A percentile compares a stretch with the other conserved stretches of the same genome.
These are phyloP conservation scores for Thermothielavioides terrestris DNA, from an alignment of 495 filamentous ascomycete species.

Conservation along the genomic window DNA sequence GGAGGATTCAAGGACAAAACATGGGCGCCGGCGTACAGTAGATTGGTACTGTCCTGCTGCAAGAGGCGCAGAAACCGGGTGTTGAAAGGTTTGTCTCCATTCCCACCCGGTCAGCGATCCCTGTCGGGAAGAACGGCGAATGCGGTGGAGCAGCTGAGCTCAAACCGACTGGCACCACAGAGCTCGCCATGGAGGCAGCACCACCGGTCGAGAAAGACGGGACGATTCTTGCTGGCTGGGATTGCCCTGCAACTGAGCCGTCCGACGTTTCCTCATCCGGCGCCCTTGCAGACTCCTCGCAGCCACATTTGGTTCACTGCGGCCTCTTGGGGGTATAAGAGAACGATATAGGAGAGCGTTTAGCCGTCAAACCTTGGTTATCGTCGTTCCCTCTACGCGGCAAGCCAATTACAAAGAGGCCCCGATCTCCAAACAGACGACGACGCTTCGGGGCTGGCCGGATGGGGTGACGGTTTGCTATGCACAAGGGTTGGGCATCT, in stretches of 20 bases:
- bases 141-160: background rate
- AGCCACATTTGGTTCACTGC: constrained; percentile 13
- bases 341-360: constrained; percentile 12
- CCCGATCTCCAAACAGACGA: constrained; percentile 15
- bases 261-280: constrained; percentile 20
- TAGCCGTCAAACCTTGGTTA: constrained; percentile 26
- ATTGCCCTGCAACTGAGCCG: constrained; percentile 21
- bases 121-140: background rate
- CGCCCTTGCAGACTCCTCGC: constrained; percentile 16
- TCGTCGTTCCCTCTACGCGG: constrained; percentile 13
- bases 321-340: constrained; percentile 22
- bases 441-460: constrained; percentile 12
- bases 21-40: constrained; percentile 6
- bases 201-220: constrained; percentile 11
- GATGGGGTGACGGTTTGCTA: constrained; percentile 12
- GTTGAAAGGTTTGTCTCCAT: background rate
- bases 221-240: constrained; percentile 11
- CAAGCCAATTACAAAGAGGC: constrained; percentile 9
- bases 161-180: background rate
- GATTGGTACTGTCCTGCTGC: background rate
- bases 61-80: background rate
- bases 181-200: background rate
- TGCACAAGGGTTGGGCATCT: constrained; percentile 13
- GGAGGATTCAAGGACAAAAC: background rate
- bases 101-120: background rate